Evolutionary conservation across 1,284 basidiomycete species (phyloP), one percentile per base, ranked within the genome.

Genomic region (Pseudozyma sp.): DNA sequence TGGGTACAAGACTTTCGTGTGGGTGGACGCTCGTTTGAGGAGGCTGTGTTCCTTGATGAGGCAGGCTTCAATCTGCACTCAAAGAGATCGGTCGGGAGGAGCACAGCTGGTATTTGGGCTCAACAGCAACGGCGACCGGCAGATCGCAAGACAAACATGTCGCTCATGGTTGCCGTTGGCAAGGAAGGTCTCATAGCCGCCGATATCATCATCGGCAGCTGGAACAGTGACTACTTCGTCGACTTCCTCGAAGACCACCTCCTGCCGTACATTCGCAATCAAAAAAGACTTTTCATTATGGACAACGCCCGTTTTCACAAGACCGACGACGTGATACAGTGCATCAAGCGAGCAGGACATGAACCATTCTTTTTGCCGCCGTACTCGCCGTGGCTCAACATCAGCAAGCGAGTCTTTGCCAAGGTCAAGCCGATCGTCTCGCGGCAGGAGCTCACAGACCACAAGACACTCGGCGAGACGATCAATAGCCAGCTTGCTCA

Each of bases 11-110:
- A 13, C 10, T 19, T 48, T 14, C 19, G 25, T 4, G 45, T 19
- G 5, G 14, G 18, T 7, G 25, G 25, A 7, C 25, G 14, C 13
- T 25, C 19, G 19, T 19, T 19, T 5, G 45, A 48, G 7, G 8
- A 48, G 13, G 45, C 45, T 21, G 14, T 48, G 18, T 48, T 48
- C 45, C 25, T 48, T 19, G 45, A 48, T 14, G 45, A 48, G 19
- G 45, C 45, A 7, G 45, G 45, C 45, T 48, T 48, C 45, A 13
- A 48, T 48, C 45, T 48, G 9, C 45, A 48, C 7, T 12, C 13
- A 25, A 19, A 13, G 7, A n/a, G 45, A 7, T 7, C 13, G 7
- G 19, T 48, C 19, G 45, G 45, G 5, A n/a, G 45, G 12, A 12
- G 18, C 25, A n/a, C 10, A 7, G 10, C 14, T 31, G 45, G 45